Conservation (phyloP, 2,329 filamentous ascomycete genomes). For the Phaeomoniella chlamydospora region DNA sequence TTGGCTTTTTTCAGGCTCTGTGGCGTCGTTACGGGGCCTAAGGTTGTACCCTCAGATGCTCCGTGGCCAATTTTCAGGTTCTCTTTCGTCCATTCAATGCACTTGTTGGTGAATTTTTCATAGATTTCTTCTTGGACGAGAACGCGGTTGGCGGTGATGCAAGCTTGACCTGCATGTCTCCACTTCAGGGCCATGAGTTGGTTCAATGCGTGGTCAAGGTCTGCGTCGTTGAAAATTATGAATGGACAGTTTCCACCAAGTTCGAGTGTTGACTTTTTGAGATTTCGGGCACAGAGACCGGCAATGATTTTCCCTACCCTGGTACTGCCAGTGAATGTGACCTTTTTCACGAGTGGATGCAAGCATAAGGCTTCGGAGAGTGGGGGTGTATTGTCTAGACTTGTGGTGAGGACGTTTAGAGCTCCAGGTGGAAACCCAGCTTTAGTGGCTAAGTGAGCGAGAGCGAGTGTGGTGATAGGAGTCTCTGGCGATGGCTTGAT, state of each 20-base stretch:
- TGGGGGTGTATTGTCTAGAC: conserved; percentile 22
- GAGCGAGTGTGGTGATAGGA: conserved; percentile 38
- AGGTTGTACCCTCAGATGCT: conserved; percentile 36
- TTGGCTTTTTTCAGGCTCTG: conserved; percentile 40
- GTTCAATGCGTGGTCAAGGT: conserved; percentile 33
- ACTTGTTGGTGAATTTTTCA: too few species aligned
- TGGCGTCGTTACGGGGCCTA: conserved; percentile 46
- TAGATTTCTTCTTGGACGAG: conserved; percentile 28
- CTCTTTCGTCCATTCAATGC: too few species aligned
- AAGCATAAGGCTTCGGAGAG: conserved; percentile 34
- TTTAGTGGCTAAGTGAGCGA: conserved; percentile 36
- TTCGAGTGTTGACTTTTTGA: conserved; percentile 52
- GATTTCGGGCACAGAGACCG: conserved; percentile 40
- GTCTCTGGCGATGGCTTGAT: conserved; percentile 58
- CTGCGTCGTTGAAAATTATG: conserved; percentile 49
- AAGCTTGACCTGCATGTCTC: conserved; percentile 28
- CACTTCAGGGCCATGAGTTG: conserved; percentile 26
- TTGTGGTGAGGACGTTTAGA: conserved; percentile 45
- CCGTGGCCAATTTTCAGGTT: conserved; percentile 46
- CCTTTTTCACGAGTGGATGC: conserved; percentile 46
- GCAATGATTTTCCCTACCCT: conserved; percentile 49
- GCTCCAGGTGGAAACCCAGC: conserved; percentile 46
- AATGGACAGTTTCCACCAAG: conserved; percentile 53
- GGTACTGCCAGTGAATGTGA: conserved; percentile 43
- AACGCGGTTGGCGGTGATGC: conserved; percentile 29